Evolutionary conservation across 192 early-diverging fungal genomes (phyloP).

Genomic region (Coemansia sp.): DNA sequence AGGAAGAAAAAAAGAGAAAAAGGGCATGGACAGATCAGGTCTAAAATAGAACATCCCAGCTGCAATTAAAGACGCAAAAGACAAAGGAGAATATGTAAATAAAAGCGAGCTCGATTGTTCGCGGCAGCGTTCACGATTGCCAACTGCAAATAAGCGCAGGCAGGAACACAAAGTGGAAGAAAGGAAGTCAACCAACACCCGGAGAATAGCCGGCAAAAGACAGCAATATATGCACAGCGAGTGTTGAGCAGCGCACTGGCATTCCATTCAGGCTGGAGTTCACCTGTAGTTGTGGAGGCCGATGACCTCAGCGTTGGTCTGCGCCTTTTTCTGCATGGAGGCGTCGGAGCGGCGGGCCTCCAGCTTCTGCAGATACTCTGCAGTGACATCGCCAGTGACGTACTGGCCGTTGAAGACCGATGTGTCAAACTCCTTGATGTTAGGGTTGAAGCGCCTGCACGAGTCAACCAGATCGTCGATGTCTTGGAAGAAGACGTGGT

Average conservation of each 20-base stretch:
- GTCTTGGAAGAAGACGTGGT: conserved; percentile 92
- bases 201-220: not conserved
- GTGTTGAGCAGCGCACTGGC: too few relatives aligned
- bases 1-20: too few relatives aligned
- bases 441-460: conserved; percentile 82
- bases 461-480: conserved; percentile 85
- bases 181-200: not conserved
- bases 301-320: conserved; percentile 41
- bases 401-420: conserved; percentile 97
- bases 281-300: conserved; percentile 58
- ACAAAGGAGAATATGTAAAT: not conserved
- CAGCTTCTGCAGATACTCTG: conserved; percentile 67
- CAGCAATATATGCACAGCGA: too few relatives aligned
- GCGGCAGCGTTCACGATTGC: not conserved
- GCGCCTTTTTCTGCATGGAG: conserved; percentile 37
- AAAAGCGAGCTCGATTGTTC: not conserved
- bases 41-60: too few relatives aligned
- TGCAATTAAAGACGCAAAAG: not conserved
- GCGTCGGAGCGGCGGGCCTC: conserved; percentile 49
- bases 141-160: not conserved
- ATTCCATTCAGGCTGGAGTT: not conserved
- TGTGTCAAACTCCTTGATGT: conserved; percentile 85
- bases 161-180: not conserved
- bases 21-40: too few relatives aligned
- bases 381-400: conserved; percentile 78